These are phyloP conservation scores for Boletus reticuloceps DNA, from an alignment of 768 basidiomycete species.

Conservation along the genomic window DNA sequence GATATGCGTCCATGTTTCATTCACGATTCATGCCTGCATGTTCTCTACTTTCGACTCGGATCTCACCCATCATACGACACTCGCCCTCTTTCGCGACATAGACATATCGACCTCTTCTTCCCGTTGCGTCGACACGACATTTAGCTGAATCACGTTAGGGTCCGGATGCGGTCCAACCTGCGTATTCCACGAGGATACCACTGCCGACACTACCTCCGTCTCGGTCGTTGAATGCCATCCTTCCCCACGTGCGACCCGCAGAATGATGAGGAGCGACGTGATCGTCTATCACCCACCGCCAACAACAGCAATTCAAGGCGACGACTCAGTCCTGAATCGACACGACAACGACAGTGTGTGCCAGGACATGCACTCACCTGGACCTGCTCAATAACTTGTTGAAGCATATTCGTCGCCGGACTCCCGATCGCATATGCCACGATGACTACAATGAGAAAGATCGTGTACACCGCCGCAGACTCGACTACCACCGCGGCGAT, in stretches of 20 bases:
- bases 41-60: not conserved
- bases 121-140: not conserved
- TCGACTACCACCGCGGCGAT: constrained; percentile 41
- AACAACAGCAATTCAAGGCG: not conserved
- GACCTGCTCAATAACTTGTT: constrained; percentile 11
- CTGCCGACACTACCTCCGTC: not conserved
- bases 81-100: not conserved
- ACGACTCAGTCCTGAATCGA: not conserved
- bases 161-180: not conserved
- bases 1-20: not conserved
- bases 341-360: not conserved
- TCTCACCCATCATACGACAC: too few relatives aligned
- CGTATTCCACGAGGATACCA: not conserved
- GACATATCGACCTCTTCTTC: not conserved
- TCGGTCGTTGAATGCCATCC: constrained; percentile 25
- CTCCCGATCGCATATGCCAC: constrained; percentile 39
- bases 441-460: constrained; percentile 40
- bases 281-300: constrained; percentile 30
- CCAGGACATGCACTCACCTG: constrained; percentile 3
- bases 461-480: constrained; percentile 43
- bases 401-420: constrained; percentile 41
- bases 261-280: constrained; percentile 38
- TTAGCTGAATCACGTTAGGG: not conserved
- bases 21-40: not conserved
- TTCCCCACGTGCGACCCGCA: constrained; percentile 36